Percentiles rank a stretch among this genome's conserved stretches.
These are phyloP conservation scores for Blastomyces emzantsi DNA, from an alignment of 2,329 filamentous ascomycete genomes.

Conservation along the genomic window DNA sequence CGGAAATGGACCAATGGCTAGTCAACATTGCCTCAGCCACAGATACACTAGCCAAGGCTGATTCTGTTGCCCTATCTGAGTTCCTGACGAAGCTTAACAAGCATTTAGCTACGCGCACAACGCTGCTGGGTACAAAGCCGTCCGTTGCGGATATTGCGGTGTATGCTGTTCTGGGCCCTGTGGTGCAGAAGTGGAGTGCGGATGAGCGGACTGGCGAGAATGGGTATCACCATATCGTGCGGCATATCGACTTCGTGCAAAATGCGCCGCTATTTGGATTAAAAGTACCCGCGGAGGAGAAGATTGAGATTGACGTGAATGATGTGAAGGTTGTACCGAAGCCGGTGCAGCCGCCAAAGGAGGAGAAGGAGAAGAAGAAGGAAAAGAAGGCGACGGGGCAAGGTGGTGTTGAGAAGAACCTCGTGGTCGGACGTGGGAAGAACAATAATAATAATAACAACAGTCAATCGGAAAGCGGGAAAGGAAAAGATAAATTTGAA, in stretches of 20 bases:
- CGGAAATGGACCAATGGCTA: constrained; percentile 85
- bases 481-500: constrained; percentile 45
- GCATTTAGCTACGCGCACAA: constrained; percentile 81
- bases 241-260: constrained; percentile 89
- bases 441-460: constrained; percentile 39
- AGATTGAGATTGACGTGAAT: constrained; percentile 67
- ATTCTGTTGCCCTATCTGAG: constrained; percentile 48
- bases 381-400: constrained; percentile 63
- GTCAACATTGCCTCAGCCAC: constrained; percentile 64
- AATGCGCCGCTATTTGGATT: constrained; percentile 67
- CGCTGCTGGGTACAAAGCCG: constrained; percentile 79
- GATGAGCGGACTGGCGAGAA: constrained; percentile 86
- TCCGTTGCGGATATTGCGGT: constrained; percentile 78
- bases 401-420: constrained; percentile 22
- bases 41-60: constrained; percentile 40
- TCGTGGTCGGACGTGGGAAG: constrained; percentile 34
- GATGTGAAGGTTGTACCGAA: constrained; percentile 83
- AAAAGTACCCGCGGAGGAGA: constrained; percentile 60
- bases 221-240: constrained; percentile 83
- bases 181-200: constrained; percentile 68
- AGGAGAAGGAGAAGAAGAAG: constrained; percentile 96
- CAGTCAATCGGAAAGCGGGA: constrained; percentile 37
- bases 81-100: constrained; percentile 73
- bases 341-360: constrained; percentile 80
- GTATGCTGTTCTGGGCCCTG: constrained; percentile 67